Evolutionary conservation across 768 basidiomycete genomes (phyloP).

Genomic region (Vararia minispora): DNA sequence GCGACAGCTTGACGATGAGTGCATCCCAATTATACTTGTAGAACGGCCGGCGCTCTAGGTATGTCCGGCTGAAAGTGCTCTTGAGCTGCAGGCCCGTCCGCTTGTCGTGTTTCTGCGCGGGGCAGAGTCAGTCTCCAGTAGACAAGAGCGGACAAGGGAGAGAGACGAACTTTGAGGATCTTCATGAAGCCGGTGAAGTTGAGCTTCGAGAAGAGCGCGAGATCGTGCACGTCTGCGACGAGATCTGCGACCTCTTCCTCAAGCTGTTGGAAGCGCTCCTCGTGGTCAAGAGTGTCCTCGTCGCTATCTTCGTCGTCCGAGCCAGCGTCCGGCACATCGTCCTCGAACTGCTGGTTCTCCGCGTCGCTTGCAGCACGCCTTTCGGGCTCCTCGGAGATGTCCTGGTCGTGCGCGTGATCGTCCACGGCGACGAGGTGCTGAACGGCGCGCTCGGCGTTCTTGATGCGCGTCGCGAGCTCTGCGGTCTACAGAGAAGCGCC

Average conservation of each 20-base stretch:
- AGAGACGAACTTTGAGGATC: conserved; percentile 68
- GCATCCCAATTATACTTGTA: conserved; percentile 96
- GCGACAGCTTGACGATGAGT: conserved; percentile 91
- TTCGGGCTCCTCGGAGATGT: conserved; percentile 12
- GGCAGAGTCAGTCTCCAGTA: neutral
- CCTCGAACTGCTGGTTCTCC: conserved; percentile 43
- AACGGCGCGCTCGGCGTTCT: conserved; percentile 73
- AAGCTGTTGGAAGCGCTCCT: conserved; percentile 75
- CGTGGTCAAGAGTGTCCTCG: conserved; percentile 58
- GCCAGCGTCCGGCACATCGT: conserved; percentile 50
- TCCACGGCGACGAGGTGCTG: conserved; percentile 63
- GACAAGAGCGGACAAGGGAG: neutral
- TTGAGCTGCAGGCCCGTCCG: conserved; percentile 78
- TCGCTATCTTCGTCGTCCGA: conserved; percentile 55
- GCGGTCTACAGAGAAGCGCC: conserved; percentile 40
- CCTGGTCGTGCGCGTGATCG: conserved; percentile 10
- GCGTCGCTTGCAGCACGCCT: conserved; percentile 24
- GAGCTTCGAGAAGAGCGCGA: conserved; percentile 89
- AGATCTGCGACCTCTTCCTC: conserved; percentile 94
- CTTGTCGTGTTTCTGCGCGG: conserved; percentile 93
- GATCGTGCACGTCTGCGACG: conserved; percentile 86
- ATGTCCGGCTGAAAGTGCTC: conserved; percentile 80
- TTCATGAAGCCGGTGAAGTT: conserved; percentile 99
- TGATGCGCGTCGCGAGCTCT: conserved; percentile 74
- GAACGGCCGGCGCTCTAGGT: conserved; percentile 90